These are phyloP conservation scores for Tetradesmus obliquus DNA, from an alignment of 139 green algal species.

Conservation along the genomic window DNA sequence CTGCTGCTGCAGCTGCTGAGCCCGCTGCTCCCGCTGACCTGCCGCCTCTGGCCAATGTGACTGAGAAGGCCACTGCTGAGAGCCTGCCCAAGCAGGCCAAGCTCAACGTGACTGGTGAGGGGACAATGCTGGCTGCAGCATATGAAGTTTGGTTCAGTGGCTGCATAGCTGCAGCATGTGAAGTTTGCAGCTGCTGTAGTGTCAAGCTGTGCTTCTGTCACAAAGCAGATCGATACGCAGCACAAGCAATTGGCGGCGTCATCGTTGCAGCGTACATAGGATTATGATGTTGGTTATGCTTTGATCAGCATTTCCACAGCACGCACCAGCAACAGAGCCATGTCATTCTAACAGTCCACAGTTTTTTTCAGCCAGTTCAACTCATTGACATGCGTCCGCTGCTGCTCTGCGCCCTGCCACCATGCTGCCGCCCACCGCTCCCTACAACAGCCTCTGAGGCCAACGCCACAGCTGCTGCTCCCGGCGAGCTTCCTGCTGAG, in stretches of 20 bases:
- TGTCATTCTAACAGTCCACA: no score
- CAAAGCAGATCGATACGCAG: neutral
- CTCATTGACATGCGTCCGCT: neutral
- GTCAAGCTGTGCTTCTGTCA: no score
- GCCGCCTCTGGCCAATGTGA: conserved; percentile 28
- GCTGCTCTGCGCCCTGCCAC: neutral
- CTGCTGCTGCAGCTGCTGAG: neutral
- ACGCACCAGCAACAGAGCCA: no score
- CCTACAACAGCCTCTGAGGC: neutral
- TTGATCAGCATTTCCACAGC: no score
- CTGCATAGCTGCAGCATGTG: neutral
- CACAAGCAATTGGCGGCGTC: neutral
- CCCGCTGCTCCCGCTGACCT: neutral
- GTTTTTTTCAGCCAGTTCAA: no score
- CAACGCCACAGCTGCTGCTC: neutral
- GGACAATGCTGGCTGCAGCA: neutral
- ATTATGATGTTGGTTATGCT: neutral
- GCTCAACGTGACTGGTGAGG: neutral
- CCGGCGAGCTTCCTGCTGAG: neutral
- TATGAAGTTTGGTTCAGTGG: neutral
- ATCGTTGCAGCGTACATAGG: neutral
- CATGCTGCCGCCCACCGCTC: neutral
- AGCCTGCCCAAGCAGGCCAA: conserved; percentile 8
- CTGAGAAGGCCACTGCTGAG: neutral
- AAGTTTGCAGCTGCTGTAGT: no score